These are phyloP conservation scores for Curvularia sp. DNA, from an alignment of 2,329 filamentous ascomycete genomes.

Conservation along the genomic window DNA sequence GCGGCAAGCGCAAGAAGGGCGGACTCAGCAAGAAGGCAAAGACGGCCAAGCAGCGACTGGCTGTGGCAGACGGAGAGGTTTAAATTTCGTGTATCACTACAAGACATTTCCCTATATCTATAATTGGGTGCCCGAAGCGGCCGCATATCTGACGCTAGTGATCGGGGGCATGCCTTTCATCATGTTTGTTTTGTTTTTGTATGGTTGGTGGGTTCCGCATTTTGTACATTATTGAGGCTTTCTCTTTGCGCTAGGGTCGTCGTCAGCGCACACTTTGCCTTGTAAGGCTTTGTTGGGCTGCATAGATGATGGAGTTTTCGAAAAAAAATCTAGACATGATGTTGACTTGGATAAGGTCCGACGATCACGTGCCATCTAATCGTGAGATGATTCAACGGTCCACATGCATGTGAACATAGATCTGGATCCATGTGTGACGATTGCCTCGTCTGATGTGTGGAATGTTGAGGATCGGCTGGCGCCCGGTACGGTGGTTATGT, in stretches of 20 bases:
- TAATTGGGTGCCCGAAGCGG: slow-evolving; percentile 11
- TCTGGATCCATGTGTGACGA: not conserved
- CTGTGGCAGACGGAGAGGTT: slow-evolving; percentile 56
- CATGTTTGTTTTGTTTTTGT: slow-evolving; percentile 10
- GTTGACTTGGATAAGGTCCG: not conserved
- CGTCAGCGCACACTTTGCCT: slow-evolving; percentile 6
- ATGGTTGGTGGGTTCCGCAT: slow-evolving; percentile 15
- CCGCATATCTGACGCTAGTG: slow-evolving; percentile 1
- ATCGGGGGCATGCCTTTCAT: not conserved
- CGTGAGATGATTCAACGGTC: not conserved
- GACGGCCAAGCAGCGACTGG: slow-evolving; percentile 58
- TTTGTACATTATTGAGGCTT: slow-evolving; percentile 24
- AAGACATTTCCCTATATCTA: slow-evolving; percentile 20
- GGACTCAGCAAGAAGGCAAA: slow-evolving; percentile 60
- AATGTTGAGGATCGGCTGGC: not conserved
- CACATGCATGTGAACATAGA: not conserved
- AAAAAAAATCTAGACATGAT: slow-evolving; percentile 19
- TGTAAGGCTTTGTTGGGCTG: slow-evolving; percentile 13
- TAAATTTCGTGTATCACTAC: slow-evolving; percentile 26
- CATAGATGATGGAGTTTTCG: slow-evolving; percentile 22
- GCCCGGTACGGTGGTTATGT: not conserved
- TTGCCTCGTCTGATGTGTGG: not conserved
- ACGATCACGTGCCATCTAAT: not conserved
- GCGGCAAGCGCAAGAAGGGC: slow-evolving; percentile 60
- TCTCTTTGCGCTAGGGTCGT: slow-evolving; percentile 15